phyloP scores from a whole-genome alignment of 1,284 basidiomycete genomes.

The Trichosporon sp. region DNA sequence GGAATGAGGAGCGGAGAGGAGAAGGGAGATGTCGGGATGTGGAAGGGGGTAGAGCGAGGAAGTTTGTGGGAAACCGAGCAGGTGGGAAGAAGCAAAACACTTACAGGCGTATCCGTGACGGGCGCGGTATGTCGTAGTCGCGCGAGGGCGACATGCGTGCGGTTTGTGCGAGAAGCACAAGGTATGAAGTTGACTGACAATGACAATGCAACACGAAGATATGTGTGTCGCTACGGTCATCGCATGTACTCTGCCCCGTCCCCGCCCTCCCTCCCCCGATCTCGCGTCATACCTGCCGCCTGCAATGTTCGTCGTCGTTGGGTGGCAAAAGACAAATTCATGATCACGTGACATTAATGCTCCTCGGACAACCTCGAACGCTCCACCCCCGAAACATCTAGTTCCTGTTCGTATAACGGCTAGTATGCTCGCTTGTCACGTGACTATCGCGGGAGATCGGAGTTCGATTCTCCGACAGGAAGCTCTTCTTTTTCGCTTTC shows the following conservation, averaged over 20 bases:
- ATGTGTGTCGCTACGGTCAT: background rate
- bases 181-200: background rate
- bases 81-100: background rate
- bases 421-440: slow-evolving; percentile 18
- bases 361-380: too few relatives aligned
- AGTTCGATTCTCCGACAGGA: slow-evolving; percentile 19
- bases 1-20: background rate
- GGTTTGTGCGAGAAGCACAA: background rate
- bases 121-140: slow-evolving; percentile 11
- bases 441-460: slow-evolving; percentile 8
- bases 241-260: background rate
- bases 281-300: background rate
- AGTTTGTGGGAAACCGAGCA: background rate
- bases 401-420: slow-evolving; percentile 14
- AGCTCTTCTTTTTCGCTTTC: slow-evolving; percentile 2
- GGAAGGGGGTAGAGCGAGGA: background rate
- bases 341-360: background rate
- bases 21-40: background rate
- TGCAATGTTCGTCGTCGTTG: background rate
- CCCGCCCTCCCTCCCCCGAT: background rate
- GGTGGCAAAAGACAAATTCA: background rate
- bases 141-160: slow-evolving; percentile 13
- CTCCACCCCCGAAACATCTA: background rate
- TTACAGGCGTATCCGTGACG: slow-evolving; percentile 4
- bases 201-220: background rate